Evolutionary conservation across 2,329 filamentous ascomycete species (phyloP).

Genomic region (Lizonia empirigonia): DNA sequence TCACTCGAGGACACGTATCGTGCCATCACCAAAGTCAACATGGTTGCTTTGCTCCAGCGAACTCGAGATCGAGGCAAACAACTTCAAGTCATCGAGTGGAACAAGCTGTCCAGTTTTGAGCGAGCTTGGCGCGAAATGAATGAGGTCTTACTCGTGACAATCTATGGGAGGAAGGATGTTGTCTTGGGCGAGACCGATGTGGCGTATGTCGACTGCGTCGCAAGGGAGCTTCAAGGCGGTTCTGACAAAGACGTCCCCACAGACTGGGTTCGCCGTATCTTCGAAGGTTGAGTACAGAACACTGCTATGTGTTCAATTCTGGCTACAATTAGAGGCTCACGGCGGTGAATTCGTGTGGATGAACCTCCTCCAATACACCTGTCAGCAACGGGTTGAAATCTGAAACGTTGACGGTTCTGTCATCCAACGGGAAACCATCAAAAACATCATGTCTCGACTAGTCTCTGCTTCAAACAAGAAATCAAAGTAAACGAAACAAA

Average conservation of each 20-base stretch:
- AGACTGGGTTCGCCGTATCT: slow-evolving; percentile 8
- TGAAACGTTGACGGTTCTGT: too few relatives aligned
- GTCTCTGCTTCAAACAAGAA: too few relatives aligned
- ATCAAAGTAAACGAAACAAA: too few relatives aligned
- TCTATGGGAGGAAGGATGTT: slow-evolving; percentile 25
- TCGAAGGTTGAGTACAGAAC: background rate
- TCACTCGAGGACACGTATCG: slow-evolving; percentile 13
- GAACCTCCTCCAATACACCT: too few relatives aligned
- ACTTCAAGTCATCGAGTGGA: slow-evolving; percentile 11
- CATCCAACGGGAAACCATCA: too few relatives aligned
- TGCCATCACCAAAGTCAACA: slow-evolving; percentile 13
- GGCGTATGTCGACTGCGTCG: slow-evolving; percentile 21
- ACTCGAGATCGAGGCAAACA: slow-evolving; percentile 19
- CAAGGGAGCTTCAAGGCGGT: slow-evolving; percentile 7
- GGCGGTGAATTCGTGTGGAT: too few relatives aligned
- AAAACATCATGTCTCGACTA: too few relatives aligned
- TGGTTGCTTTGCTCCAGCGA: slow-evolving; percentile 13
- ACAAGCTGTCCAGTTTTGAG: slow-evolving; percentile 14
- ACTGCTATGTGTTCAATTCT: background rate
- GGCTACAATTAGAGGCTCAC: too few relatives aligned
- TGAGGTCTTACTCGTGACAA: slow-evolving; percentile 17
- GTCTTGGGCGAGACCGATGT: slow-evolving; percentile 19
- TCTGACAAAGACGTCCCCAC: background rate
- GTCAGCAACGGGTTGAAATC: too few relatives aligned
- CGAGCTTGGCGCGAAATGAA: slow-evolving; percentile 27